Percentiles rank a stretch among this genome's conserved stretches.
These are phyloP conservation scores for Xerocomus brunneocitrinus DNA, from an alignment of 768 basidiomycete genomes.

Conservation along the genomic window DNA sequence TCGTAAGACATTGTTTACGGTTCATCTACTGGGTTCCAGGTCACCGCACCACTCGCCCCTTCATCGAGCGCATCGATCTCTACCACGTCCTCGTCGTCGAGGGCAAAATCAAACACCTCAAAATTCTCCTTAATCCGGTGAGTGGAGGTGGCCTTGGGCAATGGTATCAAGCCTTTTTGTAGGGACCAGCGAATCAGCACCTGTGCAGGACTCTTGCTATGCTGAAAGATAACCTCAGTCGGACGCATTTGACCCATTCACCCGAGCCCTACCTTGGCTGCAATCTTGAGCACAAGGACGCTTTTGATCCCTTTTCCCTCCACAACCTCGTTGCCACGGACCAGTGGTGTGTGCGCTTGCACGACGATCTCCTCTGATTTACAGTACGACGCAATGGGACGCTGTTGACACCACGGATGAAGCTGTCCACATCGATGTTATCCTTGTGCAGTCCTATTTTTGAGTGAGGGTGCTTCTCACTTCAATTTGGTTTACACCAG, in stretches of 20 bases:
- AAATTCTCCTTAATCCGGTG: slow-evolving; percentile 68
- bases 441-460: not conserved
- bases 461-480: slow-evolving; percentile 4
- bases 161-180: slow-evolving; percentile 54
- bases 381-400: slow-evolving; percentile 70
- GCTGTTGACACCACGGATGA: slow-evolving; percentile 79
- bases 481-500: slow-evolving; percentile 30
- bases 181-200: slow-evolving; percentile 51
- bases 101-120: slow-evolving; percentile 67
- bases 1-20: slow-evolving; percentile 1
- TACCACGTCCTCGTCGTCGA: slow-evolving; percentile 58
- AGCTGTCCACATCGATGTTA: slow-evolving; percentile 39
- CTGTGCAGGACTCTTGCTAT: slow-evolving; percentile 34
- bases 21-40: slow-evolving; percentile 75
- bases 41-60: slow-evolving; percentile 64
- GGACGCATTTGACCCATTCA: not conserved
- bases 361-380: slow-evolving; percentile 51
- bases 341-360: slow-evolving; percentile 70
- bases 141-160: slow-evolving; percentile 72
- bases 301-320: slow-evolving; percentile 40
- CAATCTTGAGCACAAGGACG: slow-evolving; percentile 45
- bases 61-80: slow-evolving; percentile 62
- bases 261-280: slow-evolving; percentile 46
- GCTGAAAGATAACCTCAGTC: slow-evolving; percentile 15
- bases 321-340: slow-evolving; percentile 38